Conservation (phyloP, 106 monocot species). For the Platanthera zijinensis region DNA sequence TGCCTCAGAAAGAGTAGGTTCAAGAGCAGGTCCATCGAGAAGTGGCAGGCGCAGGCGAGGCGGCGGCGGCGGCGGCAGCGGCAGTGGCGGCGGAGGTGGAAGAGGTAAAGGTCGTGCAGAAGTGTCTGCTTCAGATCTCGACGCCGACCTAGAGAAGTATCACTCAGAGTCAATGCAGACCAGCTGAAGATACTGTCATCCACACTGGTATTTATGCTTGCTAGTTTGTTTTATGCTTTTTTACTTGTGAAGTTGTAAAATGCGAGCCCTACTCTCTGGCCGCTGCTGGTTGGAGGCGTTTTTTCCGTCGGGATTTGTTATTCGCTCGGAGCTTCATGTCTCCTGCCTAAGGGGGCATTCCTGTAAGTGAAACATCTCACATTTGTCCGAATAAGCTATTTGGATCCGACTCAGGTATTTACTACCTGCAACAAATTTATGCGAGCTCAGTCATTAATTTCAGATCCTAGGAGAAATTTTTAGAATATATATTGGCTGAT, state of each 20-base stretch:
- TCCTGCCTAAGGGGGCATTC: not conserved
- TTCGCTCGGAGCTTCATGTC: not conserved
- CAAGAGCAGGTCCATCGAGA: not conserved
- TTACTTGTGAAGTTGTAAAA: not conserved
- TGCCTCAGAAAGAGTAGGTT: not conserved
- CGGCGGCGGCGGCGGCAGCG: slow-evolving; percentile 20
- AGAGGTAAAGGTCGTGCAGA: slow-evolving; percentile 19
- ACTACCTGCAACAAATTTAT: not conserved
- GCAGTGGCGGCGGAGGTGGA: slow-evolving; percentile 26
- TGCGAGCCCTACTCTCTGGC: not conserved
- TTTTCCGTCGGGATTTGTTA: not conserved
- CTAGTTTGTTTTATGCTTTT: not conserved
- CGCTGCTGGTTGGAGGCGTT: not conserved
- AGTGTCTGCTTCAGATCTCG: slow-evolving; percentile 53
- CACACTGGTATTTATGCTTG: not conserved
- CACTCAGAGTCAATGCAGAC: slow-evolving; percentile 53
- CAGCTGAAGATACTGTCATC: not conserved
- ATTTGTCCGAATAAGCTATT: not conserved
- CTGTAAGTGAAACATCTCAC: not conserved
- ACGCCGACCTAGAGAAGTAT: slow-evolving; percentile 78
- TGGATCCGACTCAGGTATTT: not conserved
- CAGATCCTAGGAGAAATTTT: too few species aligned
- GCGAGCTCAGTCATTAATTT: too few species aligned
- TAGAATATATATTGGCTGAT: too few species aligned
- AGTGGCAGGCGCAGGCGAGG: slow-evolving; percentile 18